These are phyloP conservation scores for Mycena amicta DNA, from an alignment of 768 basidiomycete genomes.

Conservation along the genomic window DNA sequence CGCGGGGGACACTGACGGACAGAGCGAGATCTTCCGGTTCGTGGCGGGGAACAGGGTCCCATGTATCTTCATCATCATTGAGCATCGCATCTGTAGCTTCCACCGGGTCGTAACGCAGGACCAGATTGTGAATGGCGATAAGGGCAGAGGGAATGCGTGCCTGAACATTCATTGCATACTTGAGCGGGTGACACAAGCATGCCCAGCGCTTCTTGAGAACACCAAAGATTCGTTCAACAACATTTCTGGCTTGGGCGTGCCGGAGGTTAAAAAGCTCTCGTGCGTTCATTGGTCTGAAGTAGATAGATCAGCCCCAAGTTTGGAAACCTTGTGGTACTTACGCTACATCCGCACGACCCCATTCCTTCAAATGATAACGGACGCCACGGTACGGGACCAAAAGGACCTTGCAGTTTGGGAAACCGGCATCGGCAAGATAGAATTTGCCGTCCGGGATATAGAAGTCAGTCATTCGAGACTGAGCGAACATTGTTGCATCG, in stretches of 20 bases:
- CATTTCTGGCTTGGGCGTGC: constrained; percentile 37
- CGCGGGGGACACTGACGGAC: not conserved
- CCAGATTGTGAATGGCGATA: constrained; percentile 36
- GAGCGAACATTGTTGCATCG: constrained; percentile 18
- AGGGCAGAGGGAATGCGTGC: constrained; percentile 30
- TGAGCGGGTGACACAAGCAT: constrained; percentile 23
- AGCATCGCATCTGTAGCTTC: constrained; percentile 26
- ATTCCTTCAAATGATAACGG: constrained; percentile 29
- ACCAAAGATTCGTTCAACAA: constrained; percentile 43
- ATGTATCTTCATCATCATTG: constrained; percentile 6
- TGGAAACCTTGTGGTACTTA: not conserved
- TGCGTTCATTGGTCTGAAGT: constrained; percentile 28
- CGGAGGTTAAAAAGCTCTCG: constrained; percentile 41
- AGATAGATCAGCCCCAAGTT: not conserved
- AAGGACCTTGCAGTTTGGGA: constrained; percentile 16
- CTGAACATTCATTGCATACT: constrained; percentile 30
- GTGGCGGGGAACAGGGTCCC: constrained; percentile 13
- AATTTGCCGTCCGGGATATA: constrained; percentile 22
- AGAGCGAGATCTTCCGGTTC: constrained; percentile 7
- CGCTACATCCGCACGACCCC: constrained; percentile 17
- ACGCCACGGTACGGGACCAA: constrained; percentile 28
- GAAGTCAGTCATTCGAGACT: constrained; percentile 16
- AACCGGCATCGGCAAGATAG: constrained; percentile 24
- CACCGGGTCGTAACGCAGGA: constrained; percentile 28
- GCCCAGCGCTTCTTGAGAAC: constrained; percentile 28